Conservation (phyloP, 768 basidiomycete species). For the Pleurotus tuoliensis region DNA sequence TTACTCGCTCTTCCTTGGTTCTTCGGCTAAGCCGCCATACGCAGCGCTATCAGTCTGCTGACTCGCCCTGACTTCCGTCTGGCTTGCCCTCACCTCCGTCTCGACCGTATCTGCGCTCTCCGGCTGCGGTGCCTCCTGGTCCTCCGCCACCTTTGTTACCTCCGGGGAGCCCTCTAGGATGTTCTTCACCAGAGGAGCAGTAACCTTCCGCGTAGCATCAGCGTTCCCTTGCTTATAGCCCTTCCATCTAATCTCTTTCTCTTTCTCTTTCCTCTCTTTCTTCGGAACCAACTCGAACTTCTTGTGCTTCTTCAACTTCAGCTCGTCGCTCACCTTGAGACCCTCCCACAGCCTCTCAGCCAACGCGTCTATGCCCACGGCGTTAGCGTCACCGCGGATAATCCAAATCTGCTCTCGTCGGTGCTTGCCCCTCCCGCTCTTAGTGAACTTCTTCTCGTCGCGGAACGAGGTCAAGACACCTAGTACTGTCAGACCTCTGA, state of each 20-base stretch:
- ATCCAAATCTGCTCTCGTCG: conserved; percentile 68
- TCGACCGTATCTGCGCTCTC: too few species aligned
- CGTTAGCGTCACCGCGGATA: conserved; percentile 36
- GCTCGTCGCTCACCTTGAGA: conserved; percentile 49
- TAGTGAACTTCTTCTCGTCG: conserved; percentile 33
- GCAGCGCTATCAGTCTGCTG: too few species aligned
- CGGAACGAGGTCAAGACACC: conserved; percentile 80
- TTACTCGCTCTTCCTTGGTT: too few species aligned
- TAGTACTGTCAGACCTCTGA: conserved; percentile 59
- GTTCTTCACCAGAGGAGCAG: conserved; percentile 60
- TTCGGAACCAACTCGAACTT: conserved; percentile 31
- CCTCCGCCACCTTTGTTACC: too few species aligned
- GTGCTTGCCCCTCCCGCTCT: conserved; percentile 46
- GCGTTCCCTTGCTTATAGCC: conserved; percentile 68
- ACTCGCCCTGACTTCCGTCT: too few species aligned
- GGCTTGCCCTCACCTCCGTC: too few species aligned
- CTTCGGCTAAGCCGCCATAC: too few species aligned
- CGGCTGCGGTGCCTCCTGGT: too few species aligned
- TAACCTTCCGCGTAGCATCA: conserved; percentile 58
- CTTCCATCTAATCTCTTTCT: conserved; percentile 30
- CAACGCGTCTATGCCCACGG: conserved; percentile 33
- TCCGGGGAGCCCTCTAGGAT: conserved; percentile 42
- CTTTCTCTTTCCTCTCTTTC: conserved; percentile 22
- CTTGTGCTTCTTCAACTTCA: conserved; percentile 50
- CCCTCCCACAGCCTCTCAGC: conserved; percentile 51